phyloP scores from a whole-genome alignment of 2,329 filamentous ascomycete species.

The Botryosphaeria agaves region DNA sequence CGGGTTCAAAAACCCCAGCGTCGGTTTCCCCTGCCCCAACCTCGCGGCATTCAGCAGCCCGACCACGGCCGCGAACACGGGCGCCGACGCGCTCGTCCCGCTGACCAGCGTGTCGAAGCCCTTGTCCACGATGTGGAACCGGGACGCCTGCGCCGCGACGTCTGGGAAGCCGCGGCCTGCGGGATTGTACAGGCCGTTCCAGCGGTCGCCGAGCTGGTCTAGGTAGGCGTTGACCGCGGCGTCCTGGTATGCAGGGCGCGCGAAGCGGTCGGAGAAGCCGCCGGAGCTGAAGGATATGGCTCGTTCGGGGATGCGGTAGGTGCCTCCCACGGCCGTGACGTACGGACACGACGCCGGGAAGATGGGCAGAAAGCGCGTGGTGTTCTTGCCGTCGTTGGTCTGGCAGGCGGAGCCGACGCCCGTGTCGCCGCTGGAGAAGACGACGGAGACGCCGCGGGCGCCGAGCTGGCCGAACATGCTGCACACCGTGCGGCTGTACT shows the following conservation, averaged over 20 bases:
- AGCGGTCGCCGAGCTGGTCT: constrained; percentile 18
- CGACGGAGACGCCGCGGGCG: constrained; percentile 47
- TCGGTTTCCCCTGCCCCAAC: constrained; percentile 28
- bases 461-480: constrained; percentile 47
- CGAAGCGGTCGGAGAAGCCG: constrained; percentile 26
- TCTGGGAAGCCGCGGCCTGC: constrained; percentile 27
- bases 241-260: constrained; percentile 24
- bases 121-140: constrained; percentile 27
- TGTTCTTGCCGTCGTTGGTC: constrained; percentile 27
- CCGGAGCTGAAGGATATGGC: constrained; percentile 32
- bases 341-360: constrained; percentile 31
- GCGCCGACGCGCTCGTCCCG: constrained; percentile 39
- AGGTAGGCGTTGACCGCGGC: constrained; percentile 22
- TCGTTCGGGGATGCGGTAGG: constrained; percentile 24
- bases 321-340: constrained; percentile 28
- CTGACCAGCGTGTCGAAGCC: constrained; percentile 21
- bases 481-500: constrained; percentile 45
- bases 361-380: constrained; percentile 23
- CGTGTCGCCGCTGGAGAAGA: constrained; percentile 45
- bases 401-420: constrained; percentile 35
- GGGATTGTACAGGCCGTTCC: constrained; percentile 24
- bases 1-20: constrained; percentile 42
- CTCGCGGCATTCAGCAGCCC: constrained; percentile 45
- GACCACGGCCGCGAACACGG: constrained; percentile 40
- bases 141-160: constrained; percentile 33